These are phyloP conservation scores for Hepatocystis sp. DNA, from an alignment of 169 alveolate species.

Conservation along the genomic window DNA sequence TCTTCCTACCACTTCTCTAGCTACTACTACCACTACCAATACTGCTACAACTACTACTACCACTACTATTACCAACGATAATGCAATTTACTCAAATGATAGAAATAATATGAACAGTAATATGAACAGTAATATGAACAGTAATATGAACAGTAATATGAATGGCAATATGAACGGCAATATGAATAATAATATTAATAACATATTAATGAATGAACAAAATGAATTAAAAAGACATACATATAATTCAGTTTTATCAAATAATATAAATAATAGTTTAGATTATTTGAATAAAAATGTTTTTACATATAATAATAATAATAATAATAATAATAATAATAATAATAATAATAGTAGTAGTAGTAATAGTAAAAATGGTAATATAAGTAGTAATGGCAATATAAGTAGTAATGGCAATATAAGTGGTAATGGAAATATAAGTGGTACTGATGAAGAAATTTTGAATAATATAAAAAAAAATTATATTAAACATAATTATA, in stretches of 20 bases:
- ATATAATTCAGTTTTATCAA: slow-evolving; percentile 46
- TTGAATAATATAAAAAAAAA: no score
- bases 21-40: no score
- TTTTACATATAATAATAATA: slow-evolving; percentile 11
- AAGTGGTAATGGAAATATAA: neutral
- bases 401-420: no score
- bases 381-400: neutral
- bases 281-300: slow-evolving; percentile 11
- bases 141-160: no score
- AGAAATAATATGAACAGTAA: no score
- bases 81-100: no score
- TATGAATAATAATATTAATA: slow-evolving; percentile 4
- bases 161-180: neutral
- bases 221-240: slow-evolving; percentile 34
- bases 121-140: no score
- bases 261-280: slow-evolving; percentile 5
- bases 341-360: slow-evolving; percentile 1
- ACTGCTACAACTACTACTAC: no score
- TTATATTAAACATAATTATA: no score
- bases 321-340: neutral
- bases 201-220: slow-evolving; percentile 8
- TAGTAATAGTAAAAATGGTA: neutral
- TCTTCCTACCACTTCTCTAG: no score
- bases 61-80: no score
- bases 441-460: neutral